Percentiles rank a stretch among this genome's conserved stretches.
Conservation (phyloP, 768 basidiomycete species). For the Neoboletus magnificus region DNA sequence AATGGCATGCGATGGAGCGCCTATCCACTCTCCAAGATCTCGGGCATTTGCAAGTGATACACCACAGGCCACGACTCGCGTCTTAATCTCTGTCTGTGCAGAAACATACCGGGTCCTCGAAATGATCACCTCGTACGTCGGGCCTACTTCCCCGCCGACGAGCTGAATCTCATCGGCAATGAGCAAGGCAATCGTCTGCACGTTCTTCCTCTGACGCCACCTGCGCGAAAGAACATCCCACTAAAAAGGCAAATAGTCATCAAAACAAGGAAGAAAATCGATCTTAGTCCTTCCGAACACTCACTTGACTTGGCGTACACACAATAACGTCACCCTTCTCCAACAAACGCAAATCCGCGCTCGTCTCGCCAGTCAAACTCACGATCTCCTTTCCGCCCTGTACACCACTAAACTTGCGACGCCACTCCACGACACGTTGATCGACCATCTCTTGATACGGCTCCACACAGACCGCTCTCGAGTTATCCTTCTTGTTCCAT, state of each 20-base stretch:
- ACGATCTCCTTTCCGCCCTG: constrained; percentile 95
- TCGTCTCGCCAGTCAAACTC: constrained; percentile 90
- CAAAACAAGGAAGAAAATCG: not conserved
- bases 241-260: constrained; percentile 35
- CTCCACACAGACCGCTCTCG: constrained; percentile 90
- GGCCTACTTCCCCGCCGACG: constrained; percentile 91
- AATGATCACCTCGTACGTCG: constrained; percentile 94
- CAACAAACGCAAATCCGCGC: constrained; percentile 82
- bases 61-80: constrained; percentile 90
- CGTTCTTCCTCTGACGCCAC: constrained; percentile 97
- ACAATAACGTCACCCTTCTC: constrained; percentile 92
- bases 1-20: constrained; percentile 86
- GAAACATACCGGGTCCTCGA: constrained; percentile 97
- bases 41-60: constrained; percentile 95
- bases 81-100: constrained; percentile 88
- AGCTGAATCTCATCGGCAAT: constrained; percentile 96
- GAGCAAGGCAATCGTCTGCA: constrained; percentile 86
- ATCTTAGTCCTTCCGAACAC: constrained; percentile 20
- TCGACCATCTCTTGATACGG: constrained; percentile 99
- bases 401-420: constrained; percentile 70
- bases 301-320: constrained; percentile 86
- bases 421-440: constrained; percentile 85
- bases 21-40: constrained; percentile 98
- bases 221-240: constrained; percentile 94
- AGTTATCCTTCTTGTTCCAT: constrained; percentile 84